phyloP scores from a whole-genome alignment of 176 grass and related monocot species.

The Musa beccarii region DNA sequence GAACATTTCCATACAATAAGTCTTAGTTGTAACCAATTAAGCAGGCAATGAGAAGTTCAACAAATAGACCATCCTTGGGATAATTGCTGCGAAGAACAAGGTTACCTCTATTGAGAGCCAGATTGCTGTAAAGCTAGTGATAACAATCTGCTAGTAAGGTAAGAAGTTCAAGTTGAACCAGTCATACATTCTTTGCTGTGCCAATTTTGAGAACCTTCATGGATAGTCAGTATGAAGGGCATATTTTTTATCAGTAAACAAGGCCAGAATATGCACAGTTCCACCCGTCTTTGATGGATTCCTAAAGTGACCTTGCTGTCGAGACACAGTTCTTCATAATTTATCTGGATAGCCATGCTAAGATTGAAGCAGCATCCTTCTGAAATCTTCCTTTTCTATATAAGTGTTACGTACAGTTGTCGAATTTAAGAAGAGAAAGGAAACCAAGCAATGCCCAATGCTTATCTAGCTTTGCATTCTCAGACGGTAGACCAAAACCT shows the following conservation, averaged over 20 bases:
- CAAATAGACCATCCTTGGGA: no score
- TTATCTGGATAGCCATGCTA: background rate
- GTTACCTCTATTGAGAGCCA: no score
- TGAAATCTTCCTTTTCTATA: background rate
- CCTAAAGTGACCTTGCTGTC: background rate
- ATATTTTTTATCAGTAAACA: background rate
- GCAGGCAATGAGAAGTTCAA: no score
- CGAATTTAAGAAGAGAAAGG: background rate
- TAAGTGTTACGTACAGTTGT: background rate
- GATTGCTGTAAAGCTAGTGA: no score
- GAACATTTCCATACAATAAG: no score
- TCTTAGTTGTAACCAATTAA: no score
- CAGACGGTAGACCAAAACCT: constrained; percentile 11
- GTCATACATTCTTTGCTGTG: background rate
- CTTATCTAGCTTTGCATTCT: background rate
- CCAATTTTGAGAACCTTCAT: background rate
- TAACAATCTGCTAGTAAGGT: no score
- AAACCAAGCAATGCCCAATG: background rate
- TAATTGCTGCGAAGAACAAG: no score
- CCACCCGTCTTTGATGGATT: background rate
- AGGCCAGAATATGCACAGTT: background rate
- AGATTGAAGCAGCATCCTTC: background rate
- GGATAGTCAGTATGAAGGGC: background rate
- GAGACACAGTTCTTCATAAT: background rate
- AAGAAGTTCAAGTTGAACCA: background rate